A percentile compares a stretch with the other conserved stretches of the same genome.
Conservation (phyloP, 345 rosid species). For the Populus deltoides region DNA sequence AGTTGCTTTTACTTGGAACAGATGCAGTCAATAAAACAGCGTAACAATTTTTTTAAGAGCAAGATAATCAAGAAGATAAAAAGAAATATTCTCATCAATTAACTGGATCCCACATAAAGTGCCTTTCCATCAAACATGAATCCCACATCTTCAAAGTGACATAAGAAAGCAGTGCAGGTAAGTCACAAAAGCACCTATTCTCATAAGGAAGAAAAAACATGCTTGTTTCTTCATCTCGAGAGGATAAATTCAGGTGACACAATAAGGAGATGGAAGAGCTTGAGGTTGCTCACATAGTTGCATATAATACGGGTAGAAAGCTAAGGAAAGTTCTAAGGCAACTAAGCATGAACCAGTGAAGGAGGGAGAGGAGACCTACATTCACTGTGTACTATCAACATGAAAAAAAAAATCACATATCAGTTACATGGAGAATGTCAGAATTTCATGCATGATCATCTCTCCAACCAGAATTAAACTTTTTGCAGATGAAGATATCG, state of each 20-base stretch:
- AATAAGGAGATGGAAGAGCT: not conserved
- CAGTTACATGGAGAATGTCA: too few relatives aligned
- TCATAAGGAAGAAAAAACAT: not conserved
- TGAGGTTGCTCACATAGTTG: not conserved
- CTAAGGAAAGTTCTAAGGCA: not conserved
- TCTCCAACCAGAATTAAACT: too few relatives aligned
- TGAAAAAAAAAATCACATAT: not conserved
- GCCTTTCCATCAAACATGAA: not conserved
- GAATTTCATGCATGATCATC: too few relatives aligned
- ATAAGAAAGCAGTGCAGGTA: not conserved
- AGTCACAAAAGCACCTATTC: not conserved
- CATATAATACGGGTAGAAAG: not conserved
- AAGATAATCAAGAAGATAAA: not conserved
- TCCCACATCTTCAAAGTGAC: not conserved
- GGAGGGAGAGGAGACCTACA: too few relatives aligned
- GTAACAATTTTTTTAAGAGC: not conserved
- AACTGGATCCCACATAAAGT: not conserved
- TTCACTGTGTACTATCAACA: too few relatives aligned
- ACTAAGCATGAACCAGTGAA: not conserved
- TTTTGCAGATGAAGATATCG: too few relatives aligned
- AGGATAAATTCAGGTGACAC: not conserved
- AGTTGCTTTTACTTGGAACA: slow-evolving; percentile 5
- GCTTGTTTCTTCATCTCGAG: not conserved
- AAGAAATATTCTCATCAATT: not conserved
- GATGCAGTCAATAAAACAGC: not conserved